Evolutionary conservation across 495 filamentous ascomycete genomes (phyloP), one percentile per base, ranked within the genome.

Genomic region (Talaromyces trachyspermus): DNA sequence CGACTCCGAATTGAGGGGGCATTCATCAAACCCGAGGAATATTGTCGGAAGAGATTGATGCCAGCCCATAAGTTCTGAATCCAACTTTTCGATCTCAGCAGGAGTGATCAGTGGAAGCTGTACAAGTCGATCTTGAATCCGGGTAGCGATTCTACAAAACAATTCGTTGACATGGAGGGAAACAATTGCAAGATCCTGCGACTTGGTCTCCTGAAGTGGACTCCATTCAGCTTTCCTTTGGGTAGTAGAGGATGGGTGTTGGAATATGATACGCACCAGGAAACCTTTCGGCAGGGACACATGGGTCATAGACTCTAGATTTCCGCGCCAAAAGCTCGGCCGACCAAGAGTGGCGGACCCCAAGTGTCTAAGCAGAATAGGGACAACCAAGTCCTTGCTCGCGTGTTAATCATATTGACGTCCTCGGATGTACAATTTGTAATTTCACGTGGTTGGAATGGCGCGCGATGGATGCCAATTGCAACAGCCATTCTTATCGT

Each of bases 321-420:
- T 24, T n/a, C 38, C 38, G n/a, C 38, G 38, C 7, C 38, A 4
- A 19, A 41, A 22, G n/a, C 4, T 7, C 11, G 81, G 81, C 20
- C 81, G 69, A 14, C 81, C 81, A 49, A 81, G 74, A 14, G 80
- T 84, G 11, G 77, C 83, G 8, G 70, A 75, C 4, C 81, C 79
- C 81, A 85, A 2, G 81, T 79, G 59, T 85, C 81, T 20, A 85
- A 70, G 67, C 78, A 83, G 66, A 81, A 80, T 41, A 84, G 60
- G 49, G 70, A 78, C 82, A 80, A 84, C 82, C 82, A 86, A 23
- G 80, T 83, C 40, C 81, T 68, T 32, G 80, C 57, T 52, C 79
- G 64, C 23, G 75, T 78, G 55, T 83, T 80, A 19, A 52, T 22
- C 8, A 41, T 20, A 22, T 41, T 7, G 11, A 19, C 19, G 19